phyloP scores from a whole-genome alignment of 2,329 filamentous ascomycete genomes.

The Fusarium miscanthi region DNA sequence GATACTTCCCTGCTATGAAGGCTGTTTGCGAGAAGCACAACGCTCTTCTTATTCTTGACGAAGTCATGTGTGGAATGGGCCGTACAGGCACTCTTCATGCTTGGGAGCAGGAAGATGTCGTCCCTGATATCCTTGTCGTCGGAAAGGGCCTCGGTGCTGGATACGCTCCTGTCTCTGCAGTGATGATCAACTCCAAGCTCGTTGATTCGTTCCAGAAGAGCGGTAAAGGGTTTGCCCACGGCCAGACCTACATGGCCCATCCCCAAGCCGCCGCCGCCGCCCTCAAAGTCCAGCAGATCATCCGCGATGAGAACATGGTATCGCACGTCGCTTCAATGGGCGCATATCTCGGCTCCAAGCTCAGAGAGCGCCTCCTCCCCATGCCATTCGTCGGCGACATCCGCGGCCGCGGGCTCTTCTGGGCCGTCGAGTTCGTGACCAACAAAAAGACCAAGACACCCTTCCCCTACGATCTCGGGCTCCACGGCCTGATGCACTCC shows the following conservation, averaged over 20 bases:
- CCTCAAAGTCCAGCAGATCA: conserved; percentile 30
- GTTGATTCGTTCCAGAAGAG: conserved; percentile 30
- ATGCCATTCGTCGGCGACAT: conserved; percentile 38
- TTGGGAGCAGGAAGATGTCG: conserved; percentile 68
- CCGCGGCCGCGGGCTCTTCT: conserved; percentile 36
- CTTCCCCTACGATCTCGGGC: conserved; percentile 24
- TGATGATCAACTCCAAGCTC: conserved; percentile 22
- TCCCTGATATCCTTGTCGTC: conserved; percentile 73
- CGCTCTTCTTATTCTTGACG: conserved; percentile 66
- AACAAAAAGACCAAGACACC: conserved; percentile 37
- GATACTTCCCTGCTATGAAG: conserved; percentile 66
- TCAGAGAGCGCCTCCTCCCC: conserved; percentile 12
- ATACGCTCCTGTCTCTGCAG: conserved; percentile 37
- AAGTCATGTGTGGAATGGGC: conserved; percentile 77
- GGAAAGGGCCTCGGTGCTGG: conserved; percentile 70
- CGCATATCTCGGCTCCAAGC: conserved; percentile 20
- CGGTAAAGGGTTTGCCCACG: conserved; percentile 27
- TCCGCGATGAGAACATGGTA: conserved; percentile 18
- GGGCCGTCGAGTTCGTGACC: conserved; percentile 38
- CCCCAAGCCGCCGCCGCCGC: conserved; percentile 28
- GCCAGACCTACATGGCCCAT: conserved; percentile 34
- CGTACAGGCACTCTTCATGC: conserved; percentile 71
- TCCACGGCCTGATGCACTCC: conserved; percentile 24
- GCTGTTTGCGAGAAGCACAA: conserved; percentile 66
- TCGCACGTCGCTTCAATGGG: conserved; percentile 14